Evolutionary conservation across 202 grass and related monocot genomes (phyloP).

Genomic region (Bolboschoenoplectus hybrid): DNA sequence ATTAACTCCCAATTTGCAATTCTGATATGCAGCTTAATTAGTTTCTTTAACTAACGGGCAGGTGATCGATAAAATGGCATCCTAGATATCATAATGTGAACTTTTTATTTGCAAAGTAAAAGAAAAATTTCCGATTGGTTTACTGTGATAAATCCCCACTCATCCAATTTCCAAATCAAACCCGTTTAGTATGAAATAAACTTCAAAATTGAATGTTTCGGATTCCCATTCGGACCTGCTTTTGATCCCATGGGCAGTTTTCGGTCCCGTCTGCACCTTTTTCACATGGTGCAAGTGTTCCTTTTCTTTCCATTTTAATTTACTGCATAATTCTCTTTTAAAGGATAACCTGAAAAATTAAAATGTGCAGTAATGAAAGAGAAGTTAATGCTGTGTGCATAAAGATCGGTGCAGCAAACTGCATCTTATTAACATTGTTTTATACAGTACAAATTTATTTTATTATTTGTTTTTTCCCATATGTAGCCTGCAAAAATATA

Average conservation of each 20-base stretch:
- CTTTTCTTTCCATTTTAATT: background rate
- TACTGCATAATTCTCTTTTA: background rate
- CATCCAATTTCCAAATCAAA: background rate
- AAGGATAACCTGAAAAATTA: background rate
- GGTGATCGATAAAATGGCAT: background rate
- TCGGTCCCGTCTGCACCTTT: background rate
- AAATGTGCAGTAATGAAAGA: background rate
- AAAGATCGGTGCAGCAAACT: background rate
- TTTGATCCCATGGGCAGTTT: background rate
- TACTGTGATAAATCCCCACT: background rate
- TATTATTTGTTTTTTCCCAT: conserved; percentile 4
- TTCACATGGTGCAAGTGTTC: background rate
- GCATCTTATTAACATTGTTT: background rate
- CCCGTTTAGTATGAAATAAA: background rate
- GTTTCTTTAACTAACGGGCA: background rate
- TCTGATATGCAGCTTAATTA: background rate
- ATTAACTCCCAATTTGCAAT: background rate
- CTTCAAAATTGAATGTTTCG: background rate
- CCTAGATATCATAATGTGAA: background rate
- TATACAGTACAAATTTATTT: background rate
- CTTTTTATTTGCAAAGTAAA: too few relatives aligned
- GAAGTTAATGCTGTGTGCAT: background rate
- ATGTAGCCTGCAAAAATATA: conserved; percentile 81
- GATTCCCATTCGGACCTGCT: background rate
- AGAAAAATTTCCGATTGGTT: too few relatives aligned